Base-by-base conservation (phyloP, 2,329 filamentous ascomycete species). In the Cercospora zeae-maydis region DNA sequence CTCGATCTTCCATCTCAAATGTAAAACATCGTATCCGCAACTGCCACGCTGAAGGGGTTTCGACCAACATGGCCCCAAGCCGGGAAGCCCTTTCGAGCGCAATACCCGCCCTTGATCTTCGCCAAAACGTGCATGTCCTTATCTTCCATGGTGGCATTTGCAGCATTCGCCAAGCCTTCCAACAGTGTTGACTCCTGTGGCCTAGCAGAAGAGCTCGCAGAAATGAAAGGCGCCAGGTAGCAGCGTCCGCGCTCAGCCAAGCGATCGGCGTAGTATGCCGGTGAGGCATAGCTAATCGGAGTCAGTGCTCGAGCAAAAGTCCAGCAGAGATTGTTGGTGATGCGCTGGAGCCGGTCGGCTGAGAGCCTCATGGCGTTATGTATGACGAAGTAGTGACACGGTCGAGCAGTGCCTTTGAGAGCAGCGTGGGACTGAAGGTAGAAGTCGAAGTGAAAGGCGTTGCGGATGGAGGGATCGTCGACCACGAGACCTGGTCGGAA, bases 201-300 rank as follows among this genome's bases (percentile, higher is more conserved):
- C 3, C 47, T 19, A 0, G 21, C 33, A 9, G 6, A 0, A 4
- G 54, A 47, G 13, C 4, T 14, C 7, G 45, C 47, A 1, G 52
- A 24, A 8, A 62, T 24, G 34, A 63, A 59, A 13, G 36, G 52
- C 2, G 68, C 63, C 2, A 77, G 58, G 52, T 76, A 77, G 19
- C 21, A 19, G 1, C 72, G 63, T 0, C 71, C 76, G 1, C 76
- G 73, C 13, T 78, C 77, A 59, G 75, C 78, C 2, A 79, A 71
- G 1, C 70, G 70, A 54, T 78, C 76, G 8, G 77, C 77, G 60
- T 75, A 75, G 71, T 78, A 78, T 0, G 77, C 72, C 0, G 76
- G 76, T 1, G 74, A 49, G 0, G 65, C 70, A 42, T 78, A 78
- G 1, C 74, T 76, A 1, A 78, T 73, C 0, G 67, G 71, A 6